These are phyloP conservation scores for Rhodamnia argentea DNA, from an alignment of 345 rosid species.

Conservation along the genomic window DNA sequence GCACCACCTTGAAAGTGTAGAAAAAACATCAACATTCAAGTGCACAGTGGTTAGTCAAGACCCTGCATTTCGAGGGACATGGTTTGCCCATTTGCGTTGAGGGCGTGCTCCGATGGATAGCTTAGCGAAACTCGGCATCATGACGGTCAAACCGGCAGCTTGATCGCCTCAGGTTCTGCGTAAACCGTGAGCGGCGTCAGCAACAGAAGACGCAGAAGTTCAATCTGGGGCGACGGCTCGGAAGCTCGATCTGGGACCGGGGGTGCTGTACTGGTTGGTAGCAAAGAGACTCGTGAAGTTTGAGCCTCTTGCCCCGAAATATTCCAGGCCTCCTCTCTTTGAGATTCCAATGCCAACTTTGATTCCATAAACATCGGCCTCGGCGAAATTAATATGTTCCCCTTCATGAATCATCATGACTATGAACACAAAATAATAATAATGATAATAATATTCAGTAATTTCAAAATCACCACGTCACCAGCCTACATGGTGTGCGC, in stretches of 20 bases:
- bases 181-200: not conserved
- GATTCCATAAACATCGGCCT: not conserved
- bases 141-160: not conserved
- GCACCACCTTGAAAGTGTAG: not conserved
- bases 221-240: not conserved
- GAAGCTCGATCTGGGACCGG: not conserved
- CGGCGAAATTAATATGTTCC: not conserved
- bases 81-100: not conserved
- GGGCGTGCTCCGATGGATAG: not conserved
- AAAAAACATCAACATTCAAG: not conserved
- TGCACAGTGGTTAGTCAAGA: not conserved
- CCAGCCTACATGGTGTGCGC: too few species aligned
- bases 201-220: not conserved
- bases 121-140: not conserved
- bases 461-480: too few species aligned
- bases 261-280: not conserved
- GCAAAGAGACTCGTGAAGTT: not conserved
- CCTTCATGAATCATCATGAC: not conserved
- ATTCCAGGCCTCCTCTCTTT: not conserved
- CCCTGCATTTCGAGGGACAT: not conserved
- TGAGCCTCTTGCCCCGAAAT: not conserved
- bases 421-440: too few species aligned
- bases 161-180: not conserved
- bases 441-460: too few species aligned
- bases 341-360: not conserved